Evolutionary conservation across 1,284 basidiomycete species (phyloP).

Genomic region (Phaffia rhodozyma): DNA sequence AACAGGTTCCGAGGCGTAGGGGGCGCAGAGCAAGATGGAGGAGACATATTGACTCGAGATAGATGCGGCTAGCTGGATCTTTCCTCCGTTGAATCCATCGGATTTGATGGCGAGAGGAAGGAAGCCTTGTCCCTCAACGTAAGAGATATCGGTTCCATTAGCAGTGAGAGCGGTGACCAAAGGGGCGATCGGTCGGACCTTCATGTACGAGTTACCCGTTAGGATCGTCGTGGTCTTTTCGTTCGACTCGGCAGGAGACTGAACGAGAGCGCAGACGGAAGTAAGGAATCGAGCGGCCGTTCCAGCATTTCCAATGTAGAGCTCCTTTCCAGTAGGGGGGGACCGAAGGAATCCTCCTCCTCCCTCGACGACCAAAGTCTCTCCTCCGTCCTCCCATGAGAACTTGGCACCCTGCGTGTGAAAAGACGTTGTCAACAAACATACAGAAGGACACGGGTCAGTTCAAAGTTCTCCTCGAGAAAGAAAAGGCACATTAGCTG

Average conservation of each 20-base stretch:
- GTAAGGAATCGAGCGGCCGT: conserved; percentile 97
- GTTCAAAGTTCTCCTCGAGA: neutral
- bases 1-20: conserved; percentile 72
- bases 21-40: conserved; percentile 88
- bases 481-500: conserved; percentile 20
- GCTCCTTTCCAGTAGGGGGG: conserved; percentile 65
- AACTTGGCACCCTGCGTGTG: conserved; percentile 62
- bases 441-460: conserved; percentile 9
- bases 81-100: conserved; percentile 71
- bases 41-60: conserved; percentile 98
- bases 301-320: conserved; percentile 95
- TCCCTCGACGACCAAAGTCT: conserved; percentile 84
- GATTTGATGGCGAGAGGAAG: conserved; percentile 77
- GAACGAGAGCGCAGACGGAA: conserved; percentile 80
- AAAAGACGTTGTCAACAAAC: conserved; percentile 16
- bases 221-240: conserved; percentile 50
- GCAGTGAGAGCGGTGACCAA: conserved; percentile 80
- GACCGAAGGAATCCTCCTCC: conserved; percentile 69
- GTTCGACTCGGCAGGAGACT: conserved; percentile 38
- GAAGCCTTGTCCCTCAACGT: conserved; percentile 67
- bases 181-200: conserved; percentile 86
- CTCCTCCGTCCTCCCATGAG: conserved; percentile 83
- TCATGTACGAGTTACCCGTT: conserved; percentile 97
- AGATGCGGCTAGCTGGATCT: conserved; percentile 78
- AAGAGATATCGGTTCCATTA: conserved; percentile 71